Percentiles rank a stretch among this genome's conserved stretches.
These are phyloP conservation scores for Epichloe hybrida DNA, from an alignment of 2,329 filamentous ascomycete genomes.

Conservation along the genomic window DNA sequence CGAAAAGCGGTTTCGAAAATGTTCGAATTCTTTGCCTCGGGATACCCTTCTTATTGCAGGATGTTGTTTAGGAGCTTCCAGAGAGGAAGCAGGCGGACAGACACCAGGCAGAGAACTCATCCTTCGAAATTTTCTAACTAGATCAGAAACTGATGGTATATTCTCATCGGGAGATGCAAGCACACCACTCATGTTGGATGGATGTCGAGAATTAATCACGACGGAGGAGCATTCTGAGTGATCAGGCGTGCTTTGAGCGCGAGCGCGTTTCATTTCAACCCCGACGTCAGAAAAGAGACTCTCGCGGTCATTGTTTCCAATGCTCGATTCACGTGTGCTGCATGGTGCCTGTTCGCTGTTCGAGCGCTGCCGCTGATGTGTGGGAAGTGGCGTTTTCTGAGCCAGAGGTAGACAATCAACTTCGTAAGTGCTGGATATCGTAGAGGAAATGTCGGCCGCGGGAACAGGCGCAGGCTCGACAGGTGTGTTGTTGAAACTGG, in stretches of 20 bases:
- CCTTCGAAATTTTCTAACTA: slow-evolving; percentile 13
- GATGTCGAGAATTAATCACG: neutral
- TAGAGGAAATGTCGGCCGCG: neutral
- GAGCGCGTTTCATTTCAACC: neutral
- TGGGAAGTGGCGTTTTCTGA: neutral
- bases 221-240: slow-evolving; percentile 1
- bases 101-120: slow-evolving; percentile 8
- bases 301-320: neutral
- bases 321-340: neutral
- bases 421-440: neutral
- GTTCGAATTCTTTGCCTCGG: slow-evolving; percentile 2
- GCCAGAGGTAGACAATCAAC: neutral
- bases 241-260: slow-evolving; percentile 1
- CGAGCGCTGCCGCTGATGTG: neutral
- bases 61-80: neutral
- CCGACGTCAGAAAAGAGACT: neutral
- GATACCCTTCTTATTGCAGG: slow-evolving; percentile 4
- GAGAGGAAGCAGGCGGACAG: neutral
- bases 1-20: slow-evolving; percentile 5
- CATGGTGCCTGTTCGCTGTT: slow-evolving; percentile 3
- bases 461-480: neutral
- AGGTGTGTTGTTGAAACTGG: neutral
- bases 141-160: slow-evolving; percentile 12
- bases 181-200: neutral
- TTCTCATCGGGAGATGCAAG: slow-evolving; percentile 2